Base-by-base conservation (phyloP, 257 asterid species). In the Pogostemon cablin region DNA sequence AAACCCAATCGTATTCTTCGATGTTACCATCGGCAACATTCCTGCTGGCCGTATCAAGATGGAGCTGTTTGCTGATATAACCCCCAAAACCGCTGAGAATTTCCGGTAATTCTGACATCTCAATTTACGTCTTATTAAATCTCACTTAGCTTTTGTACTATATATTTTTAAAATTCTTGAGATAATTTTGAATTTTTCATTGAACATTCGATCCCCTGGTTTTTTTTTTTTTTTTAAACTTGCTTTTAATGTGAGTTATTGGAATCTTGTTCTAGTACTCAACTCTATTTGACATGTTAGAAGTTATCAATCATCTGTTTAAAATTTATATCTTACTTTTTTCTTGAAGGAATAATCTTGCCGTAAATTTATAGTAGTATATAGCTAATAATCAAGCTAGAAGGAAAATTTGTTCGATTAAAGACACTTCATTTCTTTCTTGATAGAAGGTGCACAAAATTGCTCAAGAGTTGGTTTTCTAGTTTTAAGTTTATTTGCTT, bases 11-110 rank as follows among this genome's bases (percentile, higher is more conserved):
- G 96, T 93, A 3, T 93, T 93, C 86, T 91, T 93, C 77, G 99
- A 93, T 67, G 60, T 91, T 6, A 93, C 96, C 48, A 91, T 91
- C 77, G 96, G 96, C 6, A 89, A 79, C 62, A 86, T 93, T 25
- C 98, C 96, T 48, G 96, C 98, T 67, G 98, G 99, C 77, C 96
- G 98, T 52, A 86, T 93, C 78, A 93, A 88, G 81, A 91, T 93
- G 95, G 98, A 93, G 84, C 96, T 93, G n/a, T 93, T 93, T 77
- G 95, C 99, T 68, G 98, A 93, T 77, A 84, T 93, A 70, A 78
- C 84, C 80, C 98, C 99, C 54, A 91, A 84, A 87, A 86, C 95
- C 12, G 98, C 96, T 0, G 99, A 93, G 71, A 93, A 93, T 82
- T 93, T 93, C 78, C 82, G 98, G 99, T 90, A 65, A 61, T 42